Evolutionary conservation across 1,284 basidiomycete species (phyloP), one percentile per base, ranked within the genome.

Genomic region (Heterobasidion parviporum): DNA sequence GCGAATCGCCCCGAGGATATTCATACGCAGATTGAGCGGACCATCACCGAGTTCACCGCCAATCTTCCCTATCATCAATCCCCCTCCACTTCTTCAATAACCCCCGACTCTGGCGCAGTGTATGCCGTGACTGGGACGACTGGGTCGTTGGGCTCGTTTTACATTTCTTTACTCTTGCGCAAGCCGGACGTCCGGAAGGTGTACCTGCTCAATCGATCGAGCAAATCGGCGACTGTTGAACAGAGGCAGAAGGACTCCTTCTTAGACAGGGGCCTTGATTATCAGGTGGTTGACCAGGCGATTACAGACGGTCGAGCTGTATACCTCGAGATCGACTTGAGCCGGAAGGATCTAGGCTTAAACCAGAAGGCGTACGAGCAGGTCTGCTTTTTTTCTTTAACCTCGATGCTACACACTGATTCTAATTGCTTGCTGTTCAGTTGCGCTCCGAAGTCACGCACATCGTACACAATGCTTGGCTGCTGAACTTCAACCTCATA

Each of bases 381-480:
- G 54, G 56, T 54, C 16, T 12, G 51, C 20, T 8, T 14, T 33
- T 38, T 20, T 8, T 8, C n/a, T 8, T n/a, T 6, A 41, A n/a
- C n/a, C 10, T 12, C 10, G 3, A 41, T 41, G n/a, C 14, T 20
- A n/a, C 44, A 6, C 7, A 53, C 18, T 20, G 1, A 35, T 10
- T 18, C 35, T n/a, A 6, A 14, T 33, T n/a, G 7, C 26, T 8
- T 4, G 4, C 16, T 32, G 46, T 26, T 15, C 34, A 63, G 62
- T 46, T 64, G 9, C 33, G 57, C 16, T 47, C 46, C 3, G 47
- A 59, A n/a, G 54, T 63, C 6, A 66, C 65, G 34, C 61, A 64
- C 46, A 62, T 66, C 44, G 59, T 66, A 35, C 65, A 66, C 51
- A 56, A 54, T 33, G 61, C 62, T 15, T 64, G 62, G 61, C 47